Evolutionary conservation across 257 asterid species (phyloP).

Genomic region (Plantago ovata): DNA sequence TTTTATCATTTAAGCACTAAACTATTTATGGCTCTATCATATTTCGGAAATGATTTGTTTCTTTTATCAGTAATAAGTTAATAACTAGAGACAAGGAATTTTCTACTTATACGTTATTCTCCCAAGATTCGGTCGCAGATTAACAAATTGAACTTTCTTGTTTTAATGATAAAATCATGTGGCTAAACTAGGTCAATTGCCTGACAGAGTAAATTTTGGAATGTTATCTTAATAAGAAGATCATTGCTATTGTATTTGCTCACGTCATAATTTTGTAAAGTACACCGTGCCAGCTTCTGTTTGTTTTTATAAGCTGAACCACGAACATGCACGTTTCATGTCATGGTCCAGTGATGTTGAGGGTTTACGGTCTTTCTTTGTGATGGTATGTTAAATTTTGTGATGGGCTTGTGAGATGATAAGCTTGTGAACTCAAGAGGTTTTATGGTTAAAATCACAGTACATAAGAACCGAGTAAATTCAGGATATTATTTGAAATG

Average conservation of each 20-base stretch:
- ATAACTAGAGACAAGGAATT: too few species aligned
- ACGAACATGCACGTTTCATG: background rate
- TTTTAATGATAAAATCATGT: too few species aligned
- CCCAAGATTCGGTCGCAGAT: too few species aligned
- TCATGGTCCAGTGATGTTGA: background rate
- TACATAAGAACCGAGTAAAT: background rate
- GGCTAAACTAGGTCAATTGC: too few species aligned
- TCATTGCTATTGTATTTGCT: background rate
- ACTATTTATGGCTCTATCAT: too few species aligned
- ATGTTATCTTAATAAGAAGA: background rate
- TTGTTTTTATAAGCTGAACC: background rate
- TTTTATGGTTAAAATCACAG: background rate
- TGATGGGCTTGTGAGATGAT: background rate
- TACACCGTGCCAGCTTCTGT: background rate
- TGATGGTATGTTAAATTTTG: too few species aligned
- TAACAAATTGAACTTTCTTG: too few species aligned
- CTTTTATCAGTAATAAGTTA: too few species aligned
- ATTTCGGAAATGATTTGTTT: too few species aligned
- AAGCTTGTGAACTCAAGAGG: too few species aligned
- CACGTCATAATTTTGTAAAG: background rate
- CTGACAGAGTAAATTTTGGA: background rate
- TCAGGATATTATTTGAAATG: background rate
- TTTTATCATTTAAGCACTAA: background rate
- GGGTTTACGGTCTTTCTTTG: too few species aligned
- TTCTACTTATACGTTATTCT: too few species aligned